Base-by-base conservation (phyloP, 2,329 filamentous ascomycete genomes). In the Sporothrix pseudoabietina region DNA sequence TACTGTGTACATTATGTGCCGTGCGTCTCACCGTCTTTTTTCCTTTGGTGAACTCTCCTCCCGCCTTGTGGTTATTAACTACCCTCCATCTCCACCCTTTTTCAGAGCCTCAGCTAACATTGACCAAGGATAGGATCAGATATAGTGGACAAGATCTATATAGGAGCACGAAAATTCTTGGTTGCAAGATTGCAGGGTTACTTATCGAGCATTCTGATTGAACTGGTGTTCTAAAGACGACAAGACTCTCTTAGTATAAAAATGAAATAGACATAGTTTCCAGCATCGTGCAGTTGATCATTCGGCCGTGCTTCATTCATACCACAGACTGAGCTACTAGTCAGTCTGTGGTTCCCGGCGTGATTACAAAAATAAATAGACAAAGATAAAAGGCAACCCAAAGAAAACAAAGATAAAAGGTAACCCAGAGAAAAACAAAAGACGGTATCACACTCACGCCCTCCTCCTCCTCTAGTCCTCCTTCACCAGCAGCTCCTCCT, bases 371-470 rank as follows among this genome's bases (percentile, higher is more conserved):
- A 66, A 26, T 10, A 30, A 59, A 14, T 66, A 66, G 61, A 66
- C 39, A 66, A 61, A 55, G 52, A 55, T 26, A 30, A 55, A 30
- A 10, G 41, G 1, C 2, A 26, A 1, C 52, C 52, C 52, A 22
- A 26, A 26, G n/a, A 22, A 63, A 26, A 26, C 26, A 26, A 26
- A 26, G 26, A 30, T 1, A 22, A 47, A 30, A 47, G 32, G 26
- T 57, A 57, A 1, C 54, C 54, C 26, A 41, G 44, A 63, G n/a
- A 63, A 22, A 47, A 14, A 30, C 2, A 22, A 47, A 30, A 47
- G 32, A 30, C 61, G 61, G 61, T 66, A 66, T 66, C 61, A 66
- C 61, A 22, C 19, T 61, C 57, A 61, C 32, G 7, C 57, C 16
- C 14, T 39, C 19, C 4, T 35, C 47, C 5, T 26, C 26, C 52